A percentile compares a stretch with the other conserved stretches of the same genome.
These are phyloP conservation scores for Kalmanozyma brasiliensis DNA, from an alignment of 1,284 basidiomycete species.

Conservation along the genomic window DNA sequence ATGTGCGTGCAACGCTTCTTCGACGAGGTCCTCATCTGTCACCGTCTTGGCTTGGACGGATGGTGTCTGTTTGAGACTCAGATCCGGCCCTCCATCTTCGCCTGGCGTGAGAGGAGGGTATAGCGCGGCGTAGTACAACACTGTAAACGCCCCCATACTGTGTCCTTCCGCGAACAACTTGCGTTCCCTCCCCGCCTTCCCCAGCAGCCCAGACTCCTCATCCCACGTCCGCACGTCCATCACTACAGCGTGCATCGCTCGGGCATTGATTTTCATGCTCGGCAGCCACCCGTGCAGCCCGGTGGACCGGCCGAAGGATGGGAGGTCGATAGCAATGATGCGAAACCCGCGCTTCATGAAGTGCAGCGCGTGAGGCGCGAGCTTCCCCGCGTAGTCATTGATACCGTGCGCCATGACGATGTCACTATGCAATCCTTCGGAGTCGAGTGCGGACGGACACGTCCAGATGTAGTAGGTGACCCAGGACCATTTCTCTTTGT, in stretches of 20 bases:
- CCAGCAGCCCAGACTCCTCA: conserved; percentile 27
- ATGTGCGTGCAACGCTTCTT: conserved; percentile 36
- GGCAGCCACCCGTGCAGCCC: conserved; percentile 71
- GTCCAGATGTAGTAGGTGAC: conserved; percentile 64
- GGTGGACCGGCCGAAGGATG: conserved; percentile 68
- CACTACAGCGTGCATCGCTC: conserved; percentile 70
- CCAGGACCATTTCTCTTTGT: conserved; percentile 42
- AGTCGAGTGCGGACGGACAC: conserved; percentile 37
- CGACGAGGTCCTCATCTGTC: conserved; percentile 23
- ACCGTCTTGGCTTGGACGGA: conserved; percentile 33
- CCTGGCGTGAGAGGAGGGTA: conserved; percentile 56
- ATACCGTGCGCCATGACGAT: conserved; percentile 63
- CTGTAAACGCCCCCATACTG: conserved; percentile 70
- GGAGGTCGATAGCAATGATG: conserved; percentile 71
- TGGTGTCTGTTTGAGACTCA: conserved; percentile 33
- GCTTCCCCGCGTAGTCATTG: conserved; percentile 66
- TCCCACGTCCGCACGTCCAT: conserved; percentile 67
- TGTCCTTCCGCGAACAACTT: conserved; percentile 69
- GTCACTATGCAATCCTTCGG: conserved; percentile 52
- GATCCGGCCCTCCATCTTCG: conserved; percentile 38
- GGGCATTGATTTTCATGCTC: conserved; percentile 68
- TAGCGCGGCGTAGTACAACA: conserved; percentile 65
- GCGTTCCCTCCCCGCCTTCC: conserved; percentile 35
- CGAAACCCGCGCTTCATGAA: conserved; percentile 71
- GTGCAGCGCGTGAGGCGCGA: conserved; percentile 69